Conservation (phyloP, 2,329 filamentous ascomycete species). For the Ascosphaera acerosa region DNA sequence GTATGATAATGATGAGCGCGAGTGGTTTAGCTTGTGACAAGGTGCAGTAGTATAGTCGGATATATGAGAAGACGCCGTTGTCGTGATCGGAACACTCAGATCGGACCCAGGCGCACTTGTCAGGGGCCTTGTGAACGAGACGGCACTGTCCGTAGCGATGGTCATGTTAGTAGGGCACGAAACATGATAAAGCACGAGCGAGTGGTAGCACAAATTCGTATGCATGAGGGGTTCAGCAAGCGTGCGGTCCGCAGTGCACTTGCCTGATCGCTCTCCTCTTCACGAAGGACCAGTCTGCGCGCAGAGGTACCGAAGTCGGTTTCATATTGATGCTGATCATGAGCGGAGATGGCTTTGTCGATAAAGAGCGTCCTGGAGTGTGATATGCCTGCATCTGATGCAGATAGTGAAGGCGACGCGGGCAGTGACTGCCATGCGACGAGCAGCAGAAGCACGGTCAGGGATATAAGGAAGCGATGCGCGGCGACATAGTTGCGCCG, state of each 20-base stretch:
- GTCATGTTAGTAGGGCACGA: conserved; percentile 3
- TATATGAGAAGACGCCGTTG: conserved; percentile 68
- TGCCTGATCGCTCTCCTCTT: conserved; percentile 4
- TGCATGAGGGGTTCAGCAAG: conserved; percentile 6
- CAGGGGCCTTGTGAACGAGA: conserved; percentile 45
- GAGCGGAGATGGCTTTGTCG: too few relatives aligned
- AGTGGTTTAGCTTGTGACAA: conserved; percentile 42
- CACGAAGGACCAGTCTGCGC: background rate
- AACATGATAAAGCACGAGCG: conserved; percentile 1
- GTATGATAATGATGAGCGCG: conserved; percentile 51
- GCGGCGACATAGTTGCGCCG: background rate
- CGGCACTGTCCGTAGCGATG: conserved; percentile 54
- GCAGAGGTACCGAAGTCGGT: too few relatives aligned
- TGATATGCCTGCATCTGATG: too few relatives aligned
- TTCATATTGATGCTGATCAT: too few relatives aligned
- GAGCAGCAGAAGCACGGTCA: conserved; percentile 1
- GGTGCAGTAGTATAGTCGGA: conserved; percentile 73
- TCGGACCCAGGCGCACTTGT: conserved; percentile 71
- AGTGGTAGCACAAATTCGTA: conserved; percentile 10
- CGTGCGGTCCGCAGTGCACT: conserved; percentile 1
- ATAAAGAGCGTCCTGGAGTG: too few relatives aligned
- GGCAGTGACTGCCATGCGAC: background rate
- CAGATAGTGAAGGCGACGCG: too few relatives aligned
- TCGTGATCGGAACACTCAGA: conserved; percentile 70
- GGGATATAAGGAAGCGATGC: conserved; percentile 1